These are phyloP conservation scores for Ophiosphaerella korrae DNA, from an alignment of 2,329 filamentous ascomycete species.

Conservation along the genomic window DNA sequence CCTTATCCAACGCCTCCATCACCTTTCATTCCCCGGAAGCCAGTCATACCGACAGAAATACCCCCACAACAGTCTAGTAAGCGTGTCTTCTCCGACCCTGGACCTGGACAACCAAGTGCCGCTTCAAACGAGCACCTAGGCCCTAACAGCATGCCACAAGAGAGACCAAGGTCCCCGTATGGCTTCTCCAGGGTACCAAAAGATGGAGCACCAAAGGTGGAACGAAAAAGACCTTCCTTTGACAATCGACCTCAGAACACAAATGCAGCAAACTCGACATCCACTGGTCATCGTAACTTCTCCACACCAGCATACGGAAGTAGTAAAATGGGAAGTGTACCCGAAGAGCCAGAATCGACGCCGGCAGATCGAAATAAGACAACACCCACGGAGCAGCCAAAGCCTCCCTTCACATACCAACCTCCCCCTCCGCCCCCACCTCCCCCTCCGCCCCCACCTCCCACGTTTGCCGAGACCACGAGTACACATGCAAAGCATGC, in stretches of 20 bases:
- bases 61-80: background rate
- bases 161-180: constrained; percentile 1
- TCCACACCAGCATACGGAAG: background rate
- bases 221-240: background rate
- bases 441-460: constrained; percentile 1
- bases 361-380: background rate
- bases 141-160: background rate
- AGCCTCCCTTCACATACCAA: constrained; percentile 1
- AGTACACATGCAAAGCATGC: background rate
- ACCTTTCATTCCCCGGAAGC: background rate
- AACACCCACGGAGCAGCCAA: background rate
- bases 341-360: background rate
- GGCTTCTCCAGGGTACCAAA: constrained; percentile 4
- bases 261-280: background rate
- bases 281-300: background rate
- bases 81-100: constrained; percentile 4
- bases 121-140: background rate
- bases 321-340: constrained; percentile 1
- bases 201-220: background rate
- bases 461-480: background rate
- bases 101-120: background rate
- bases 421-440: constrained; percentile 1
- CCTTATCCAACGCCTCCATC: background rate
- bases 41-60: background rate
- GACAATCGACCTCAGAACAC: background rate